Evolutionary conservation across 2,329 filamentous ascomycete species (phyloP).

Genomic region (Hymenoscyphus linearis): DNA sequence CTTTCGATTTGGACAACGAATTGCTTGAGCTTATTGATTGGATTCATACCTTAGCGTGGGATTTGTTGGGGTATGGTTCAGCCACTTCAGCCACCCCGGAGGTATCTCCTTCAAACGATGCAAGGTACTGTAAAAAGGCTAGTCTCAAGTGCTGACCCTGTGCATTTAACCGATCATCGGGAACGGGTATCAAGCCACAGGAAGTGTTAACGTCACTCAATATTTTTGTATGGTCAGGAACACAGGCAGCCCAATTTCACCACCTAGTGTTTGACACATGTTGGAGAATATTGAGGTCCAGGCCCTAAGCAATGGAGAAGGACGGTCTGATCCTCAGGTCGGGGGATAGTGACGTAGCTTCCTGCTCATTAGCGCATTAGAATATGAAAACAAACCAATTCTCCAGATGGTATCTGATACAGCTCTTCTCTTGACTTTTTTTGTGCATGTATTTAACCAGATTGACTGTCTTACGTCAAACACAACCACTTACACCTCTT

Average conservation of each 20-base stretch:
- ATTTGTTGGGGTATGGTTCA: not conserved
- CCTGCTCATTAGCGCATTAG: not conserved
- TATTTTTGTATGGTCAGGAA: not conserved
- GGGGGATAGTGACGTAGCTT: not conserved
- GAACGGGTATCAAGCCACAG: not conserved
- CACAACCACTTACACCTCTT: not conserved
- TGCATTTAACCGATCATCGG: not conserved
- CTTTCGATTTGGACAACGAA: not conserved
- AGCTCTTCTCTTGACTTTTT: not conserved
- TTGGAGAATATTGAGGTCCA: not conserved
- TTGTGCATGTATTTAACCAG: not conserved
- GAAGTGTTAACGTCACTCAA: constrained; percentile 16
- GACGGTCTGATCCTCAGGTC: not conserved
- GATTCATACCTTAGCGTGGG: not conserved
- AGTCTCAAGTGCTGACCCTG: not conserved
- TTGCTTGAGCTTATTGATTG: not conserved
- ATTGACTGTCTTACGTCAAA: not conserved
- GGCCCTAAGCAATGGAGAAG: not conserved
- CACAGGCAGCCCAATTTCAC: not conserved
- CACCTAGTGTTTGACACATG: not conserved
- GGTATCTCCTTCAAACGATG: not conserved
- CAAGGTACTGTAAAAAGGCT: not conserved
- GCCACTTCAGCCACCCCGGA: not conserved
- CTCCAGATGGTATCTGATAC: not conserved
- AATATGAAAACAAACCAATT: not conserved